Evolutionary conservation across 139 green algal genomes (phyloP), one percentile per base, ranked within the genome.

Genomic region (Penium margaritaceum): DNA sequence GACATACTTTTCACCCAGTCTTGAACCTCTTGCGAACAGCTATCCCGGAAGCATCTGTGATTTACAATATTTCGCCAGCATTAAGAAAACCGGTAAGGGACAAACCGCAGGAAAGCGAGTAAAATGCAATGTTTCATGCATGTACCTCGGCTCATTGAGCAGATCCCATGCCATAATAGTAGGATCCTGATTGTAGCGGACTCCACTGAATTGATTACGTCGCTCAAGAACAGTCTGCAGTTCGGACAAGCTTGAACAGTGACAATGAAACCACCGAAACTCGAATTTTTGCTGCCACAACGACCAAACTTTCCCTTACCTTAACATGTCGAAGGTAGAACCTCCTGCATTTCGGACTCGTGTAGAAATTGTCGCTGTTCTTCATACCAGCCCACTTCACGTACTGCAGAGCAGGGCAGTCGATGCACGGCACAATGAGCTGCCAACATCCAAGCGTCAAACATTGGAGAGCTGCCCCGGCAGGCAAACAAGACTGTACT

Each of bases 111-210:
- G 9, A 51, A 12, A 51, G 41, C 12, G 12, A 9, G 12, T 51
- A 9, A 51, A 21, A 12, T 51, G 41, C 41, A 12, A 21, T 21
- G 41, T 21, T 21, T 9, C 12, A 51, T 21, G 37, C 9, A 79
- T 67, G 41, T 74, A 85, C 37, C 81, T 77, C 21, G 70, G 81
- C 64, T 86, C 84, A 65, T 88, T 88, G 36, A 90, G 60, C 14
- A 88, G 70, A 65, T 81, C 71, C 62, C 79, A 85, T 0, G 76
- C 75, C 36, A 93, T 64, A 70, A 95, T 92, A 64, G 88, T 87
- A 37, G 89, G 89, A 67, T 95, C 89, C 30, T 87, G 68, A 1
- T 47, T 54, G 78, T 88, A 88, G 9, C 41, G 4, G 21, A 60
- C 35, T 5, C 82, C 80, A 34, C 32, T 90, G 30, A 85, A 36